Conservation (phyloP, 495 filamentous ascomycete species). For the Letharia lupina region DNA sequence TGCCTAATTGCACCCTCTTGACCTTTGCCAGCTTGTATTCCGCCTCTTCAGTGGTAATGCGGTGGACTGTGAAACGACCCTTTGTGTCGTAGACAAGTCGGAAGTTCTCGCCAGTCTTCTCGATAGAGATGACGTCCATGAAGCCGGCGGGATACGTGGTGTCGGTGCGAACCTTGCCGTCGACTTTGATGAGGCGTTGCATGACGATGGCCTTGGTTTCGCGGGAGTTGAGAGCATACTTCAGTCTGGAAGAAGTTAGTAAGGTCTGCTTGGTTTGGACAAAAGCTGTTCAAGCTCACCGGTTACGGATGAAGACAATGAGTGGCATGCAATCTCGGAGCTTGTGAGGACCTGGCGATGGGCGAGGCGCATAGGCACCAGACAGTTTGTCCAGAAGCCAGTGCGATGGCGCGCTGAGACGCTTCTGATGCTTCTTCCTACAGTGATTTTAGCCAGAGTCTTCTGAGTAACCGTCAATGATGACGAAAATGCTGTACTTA, state of each 20-base stretch:
- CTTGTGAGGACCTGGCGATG: slow-evolving; percentile 97
- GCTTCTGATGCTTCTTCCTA: slow-evolving; percentile 99
- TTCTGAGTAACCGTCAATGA: not conserved
- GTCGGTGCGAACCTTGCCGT: slow-evolving; percentile 99
- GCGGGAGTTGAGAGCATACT: slow-evolving; percentile 98
- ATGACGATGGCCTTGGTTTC: slow-evolving; percentile 97
- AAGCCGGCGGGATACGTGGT: slow-evolving; percentile 94
- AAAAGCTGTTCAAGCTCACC: slow-evolving; percentile 33
- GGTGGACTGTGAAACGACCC: slow-evolving; percentile 99
- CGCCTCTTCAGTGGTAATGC: slow-evolving; percentile 95
- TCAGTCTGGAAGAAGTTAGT: slow-evolving; percentile 50
- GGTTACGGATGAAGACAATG: slow-evolving; percentile 97
- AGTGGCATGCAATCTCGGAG: slow-evolving; percentile 96
- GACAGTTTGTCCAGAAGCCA: slow-evolving; percentile 99
- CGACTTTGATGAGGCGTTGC: slow-evolving; percentile 99
- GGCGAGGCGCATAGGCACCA: slow-evolving; percentile 91
- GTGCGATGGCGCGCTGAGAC: slow-evolving; percentile 94
- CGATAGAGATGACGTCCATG: slow-evolving; percentile 98
- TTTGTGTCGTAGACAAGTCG: slow-evolving; percentile 99
- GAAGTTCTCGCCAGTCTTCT: slow-evolving; percentile 99
- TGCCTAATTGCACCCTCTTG: slow-evolving; percentile 97
- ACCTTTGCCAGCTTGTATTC: slow-evolving; percentile 99
- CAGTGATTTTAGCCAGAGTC: slow-evolving; percentile 20
- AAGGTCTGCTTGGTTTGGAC: not conserved
- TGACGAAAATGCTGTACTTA: slow-evolving; percentile 36